phyloP scores from a whole-genome alignment of 352 stramenopile species.

The Phytophthora podocarpi region DNA sequence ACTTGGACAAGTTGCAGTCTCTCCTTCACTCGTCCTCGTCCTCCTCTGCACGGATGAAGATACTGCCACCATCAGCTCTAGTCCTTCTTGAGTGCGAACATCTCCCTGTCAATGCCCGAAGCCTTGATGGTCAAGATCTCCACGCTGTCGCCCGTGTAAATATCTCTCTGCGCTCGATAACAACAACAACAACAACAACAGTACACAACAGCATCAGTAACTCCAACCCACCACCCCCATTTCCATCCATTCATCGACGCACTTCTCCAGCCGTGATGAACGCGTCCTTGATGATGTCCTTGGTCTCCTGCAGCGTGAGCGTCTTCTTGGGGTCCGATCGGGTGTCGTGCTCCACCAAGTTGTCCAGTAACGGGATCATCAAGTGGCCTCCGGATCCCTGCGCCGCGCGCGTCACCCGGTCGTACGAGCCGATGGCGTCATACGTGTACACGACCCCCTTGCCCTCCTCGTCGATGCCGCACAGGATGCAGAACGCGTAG shows the following conservation, averaged over 20 bases:
- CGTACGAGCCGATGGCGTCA: conserved; percentile 96
- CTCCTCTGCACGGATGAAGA: conserved; percentile 8
- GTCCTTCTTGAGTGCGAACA: conserved; percentile 96
- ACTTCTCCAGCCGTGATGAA: conserved; percentile 98
- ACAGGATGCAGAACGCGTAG: conserved; percentile 99
- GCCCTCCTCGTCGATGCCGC: conserved; percentile 95
- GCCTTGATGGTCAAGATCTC: conserved; percentile 98
- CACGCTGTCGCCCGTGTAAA: conserved; percentile 98
- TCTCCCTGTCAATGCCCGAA: conserved; percentile 89
- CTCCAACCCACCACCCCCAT: too few relatives aligned
- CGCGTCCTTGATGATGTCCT: conserved; percentile 99
- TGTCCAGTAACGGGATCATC: conserved; percentile 99
- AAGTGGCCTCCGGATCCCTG: conserved; percentile 95
- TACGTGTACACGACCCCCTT: conserved; percentile 98
- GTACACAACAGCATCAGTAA: conserved; percentile 10
- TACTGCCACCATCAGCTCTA: conserved; percentile 64
- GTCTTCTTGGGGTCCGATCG: conserved; percentile 93
- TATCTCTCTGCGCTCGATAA: conserved; percentile 89
- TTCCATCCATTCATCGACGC: conserved; percentile 2
- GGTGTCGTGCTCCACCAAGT: conserved; percentile 93
- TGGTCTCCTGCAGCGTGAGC: conserved; percentile 92
- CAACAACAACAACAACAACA: conserved; percentile 1
- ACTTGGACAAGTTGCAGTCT: neutral
- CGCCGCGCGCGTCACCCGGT: conserved; percentile 74
- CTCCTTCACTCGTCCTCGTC: neutral